phyloP scores from a whole-genome alignment of 208 protist genomes.

The Leishmania mexicana region DNA sequence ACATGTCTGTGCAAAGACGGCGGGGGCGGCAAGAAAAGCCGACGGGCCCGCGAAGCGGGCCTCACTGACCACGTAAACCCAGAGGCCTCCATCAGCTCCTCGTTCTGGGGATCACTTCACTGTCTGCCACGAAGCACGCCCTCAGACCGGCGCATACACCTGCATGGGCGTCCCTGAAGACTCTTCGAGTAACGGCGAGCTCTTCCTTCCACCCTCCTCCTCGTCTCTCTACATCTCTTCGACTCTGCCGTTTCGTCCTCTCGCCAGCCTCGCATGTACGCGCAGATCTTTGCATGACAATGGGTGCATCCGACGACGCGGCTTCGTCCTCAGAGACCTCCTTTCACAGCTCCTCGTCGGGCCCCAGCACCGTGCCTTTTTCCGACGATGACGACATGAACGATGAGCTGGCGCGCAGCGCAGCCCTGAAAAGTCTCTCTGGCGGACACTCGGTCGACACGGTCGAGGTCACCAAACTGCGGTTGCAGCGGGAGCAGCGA shows the following conservation, averaged over 20 bases:
- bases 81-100: not conserved
- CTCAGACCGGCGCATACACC: not conserved
- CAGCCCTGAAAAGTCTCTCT: not conserved
- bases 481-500: constrained; percentile 58
- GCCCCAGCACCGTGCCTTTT: constrained; percentile 2
- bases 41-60: not conserved
- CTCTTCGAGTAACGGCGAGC: not conserved
- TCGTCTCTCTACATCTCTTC: not conserved
- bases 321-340: constrained; percentile 1
- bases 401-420: not conserved
- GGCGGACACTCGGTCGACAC: not conserved
- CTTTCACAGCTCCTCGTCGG: constrained; percentile 9
- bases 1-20: not conserved
- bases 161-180: not conserved
- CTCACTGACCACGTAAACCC: not conserved
- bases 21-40: not conserved
- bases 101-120: not conserved
- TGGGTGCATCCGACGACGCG: not conserved
- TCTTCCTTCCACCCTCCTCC: not conserved
- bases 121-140: not conserved
- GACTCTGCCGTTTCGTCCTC: not conserved
- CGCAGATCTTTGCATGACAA: not conserved
- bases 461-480: constrained; percentile 34
- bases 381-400: constrained; percentile 14
- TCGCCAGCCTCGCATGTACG: not conserved